These are phyloP conservation scores for Suillus subluteus DNA, from an alignment of 768 basidiomycete genomes.

Conservation along the genomic window DNA sequence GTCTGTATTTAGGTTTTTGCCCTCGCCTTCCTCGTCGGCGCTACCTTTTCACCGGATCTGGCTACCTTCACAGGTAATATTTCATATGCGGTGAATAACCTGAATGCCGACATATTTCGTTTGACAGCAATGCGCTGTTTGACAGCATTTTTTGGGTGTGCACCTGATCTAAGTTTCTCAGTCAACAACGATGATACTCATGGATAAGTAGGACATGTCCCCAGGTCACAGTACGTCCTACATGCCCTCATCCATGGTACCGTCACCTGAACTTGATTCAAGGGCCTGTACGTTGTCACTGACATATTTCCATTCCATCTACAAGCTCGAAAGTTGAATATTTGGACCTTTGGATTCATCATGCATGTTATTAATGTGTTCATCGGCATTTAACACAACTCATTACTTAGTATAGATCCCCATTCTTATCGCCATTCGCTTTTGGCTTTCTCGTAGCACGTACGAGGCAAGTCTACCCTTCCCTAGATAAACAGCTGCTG, in stretches of 20 bases:
- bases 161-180: not conserved
- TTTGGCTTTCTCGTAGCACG: slow-evolving; percentile 35
- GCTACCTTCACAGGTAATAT: slow-evolving; percentile 48
- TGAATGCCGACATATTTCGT: not conserved
- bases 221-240: slow-evolving; percentile 45
- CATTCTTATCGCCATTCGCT: slow-evolving; percentile 33
- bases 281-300: slow-evolving; percentile 50
- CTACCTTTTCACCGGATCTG: slow-evolving; percentile 53
- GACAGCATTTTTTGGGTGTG: slow-evolving; percentile 36
- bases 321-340: slow-evolving; percentile 52
- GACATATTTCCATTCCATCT: slow-evolving; percentile 59
- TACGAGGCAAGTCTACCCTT: slow-evolving; percentile 22
- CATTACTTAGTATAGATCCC: slow-evolving; percentile 31
- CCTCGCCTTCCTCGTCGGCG: slow-evolving; percentile 51
- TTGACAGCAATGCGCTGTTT: slow-evolving; percentile 35
- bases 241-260: not conserved
- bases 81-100: not conserved
- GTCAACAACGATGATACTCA: slow-evolving; percentile 4
- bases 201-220: slow-evolving; percentile 46
- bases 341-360: slow-evolving; percentile 59
- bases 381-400: slow-evolving; percentile 33
- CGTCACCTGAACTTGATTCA: not conserved
- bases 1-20: slow-evolving; percentile 37
- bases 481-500: not conserved
- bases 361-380: slow-evolving; percentile 47